phyloP scores from a whole-genome alignment of 1,139 yeast genomes.

The Candida sp. region DNA sequence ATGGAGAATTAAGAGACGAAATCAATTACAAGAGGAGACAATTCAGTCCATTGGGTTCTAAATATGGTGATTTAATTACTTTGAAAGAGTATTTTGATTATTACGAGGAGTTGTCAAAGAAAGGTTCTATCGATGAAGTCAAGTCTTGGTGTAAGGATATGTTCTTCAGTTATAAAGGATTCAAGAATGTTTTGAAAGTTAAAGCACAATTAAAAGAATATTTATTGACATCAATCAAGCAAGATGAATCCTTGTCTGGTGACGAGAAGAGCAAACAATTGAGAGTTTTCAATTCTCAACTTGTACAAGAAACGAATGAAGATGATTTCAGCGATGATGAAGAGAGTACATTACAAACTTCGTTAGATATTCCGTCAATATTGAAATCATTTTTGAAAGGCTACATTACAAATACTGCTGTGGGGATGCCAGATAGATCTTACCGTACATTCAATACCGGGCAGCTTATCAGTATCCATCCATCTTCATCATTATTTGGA shows the following conservation, averaged over 20 bases:
- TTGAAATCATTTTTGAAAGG: constrained; percentile 82
- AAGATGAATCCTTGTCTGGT: constrained; percentile 29
- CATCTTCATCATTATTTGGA: constrained; percentile 87
- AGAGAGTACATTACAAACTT: constrained; percentile 6
- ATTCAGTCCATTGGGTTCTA: constrained; percentile 65
- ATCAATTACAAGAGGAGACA: constrained; percentile 60
- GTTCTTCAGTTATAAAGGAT: constrained; percentile 74
- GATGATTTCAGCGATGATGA: constrained; percentile 22
- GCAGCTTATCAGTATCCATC: constrained; percentile 83
- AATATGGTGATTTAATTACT: constrained; percentile 80
- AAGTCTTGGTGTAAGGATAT: constrained; percentile 83
- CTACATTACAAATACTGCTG: constrained; percentile 80
- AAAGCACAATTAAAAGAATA: constrained; percentile 74
- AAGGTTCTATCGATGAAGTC: constrained; percentile 41
- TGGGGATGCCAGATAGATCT: constrained; percentile 93
- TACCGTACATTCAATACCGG: constrained; percentile 83
- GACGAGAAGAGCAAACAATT: constrained; percentile 26
- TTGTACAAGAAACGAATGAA: constrained; percentile 16
- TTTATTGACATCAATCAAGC: constrained; percentile 48
- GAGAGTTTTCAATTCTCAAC: constrained; percentile 23
- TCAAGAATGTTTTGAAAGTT: constrained; percentile 72
- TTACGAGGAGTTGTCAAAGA: constrained; percentile 45
- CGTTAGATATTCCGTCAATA: constrained; percentile 55
- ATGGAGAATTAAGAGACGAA: constrained; percentile 80
- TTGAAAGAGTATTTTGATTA: constrained; percentile 73